Percentiles rank a stretch among this genome's conserved stretches.
phyloP scores from a whole-genome alignment of 2,329 filamentous ascomycete species.

The Arachnomyces sp. region DNA sequence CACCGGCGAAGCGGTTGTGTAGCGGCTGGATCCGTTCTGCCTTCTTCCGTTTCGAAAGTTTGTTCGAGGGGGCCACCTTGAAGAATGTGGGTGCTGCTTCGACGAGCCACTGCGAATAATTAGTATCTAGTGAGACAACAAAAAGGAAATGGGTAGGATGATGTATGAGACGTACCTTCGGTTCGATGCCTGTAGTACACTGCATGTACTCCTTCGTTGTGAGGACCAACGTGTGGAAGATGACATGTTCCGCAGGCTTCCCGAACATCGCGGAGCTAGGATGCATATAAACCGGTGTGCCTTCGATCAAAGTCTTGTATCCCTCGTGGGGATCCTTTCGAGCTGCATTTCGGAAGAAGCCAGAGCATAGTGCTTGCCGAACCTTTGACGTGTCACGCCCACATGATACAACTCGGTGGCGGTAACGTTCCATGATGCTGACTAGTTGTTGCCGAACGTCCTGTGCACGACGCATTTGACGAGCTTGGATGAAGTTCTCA shows the following conservation, averaged over 20 bases:
- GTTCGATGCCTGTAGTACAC: constrained; percentile 84
- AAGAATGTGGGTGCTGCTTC: constrained; percentile 98
- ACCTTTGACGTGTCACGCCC: constrained; percentile 82
- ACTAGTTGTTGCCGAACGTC: constrained; percentile 89
- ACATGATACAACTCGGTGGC: constrained; percentile 73
- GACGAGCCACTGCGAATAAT: constrained; percentile 56
- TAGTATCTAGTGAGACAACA: constrained; percentile 6
- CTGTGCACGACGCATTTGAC: constrained; percentile 78
- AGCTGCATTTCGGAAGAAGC: constrained; percentile 92
- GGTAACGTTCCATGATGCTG: constrained; percentile 89
- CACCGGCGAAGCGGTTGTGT: constrained; percentile 83
- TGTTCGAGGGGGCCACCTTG: constrained; percentile 85
- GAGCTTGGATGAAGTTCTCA: constrained; percentile 94
- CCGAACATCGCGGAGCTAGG: constrained; percentile 87
- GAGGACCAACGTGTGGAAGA: constrained; percentile 62
- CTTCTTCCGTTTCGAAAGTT: constrained; percentile 82
- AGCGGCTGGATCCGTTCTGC: constrained; percentile 91
- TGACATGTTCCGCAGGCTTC: constrained; percentile 92
- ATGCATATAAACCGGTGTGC: constrained; percentile 90
- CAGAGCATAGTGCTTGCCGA: constrained; percentile 78
- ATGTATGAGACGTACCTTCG: constrained; percentile 49
- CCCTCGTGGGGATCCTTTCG: constrained; percentile 94
- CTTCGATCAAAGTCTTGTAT: constrained; percentile 95
- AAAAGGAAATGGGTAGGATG: not conserved
- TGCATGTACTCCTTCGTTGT: constrained; percentile 95